Conservation (phyloP, 495 filamentous ascomycete genomes). For the Pyrenula aspistea region DNA sequence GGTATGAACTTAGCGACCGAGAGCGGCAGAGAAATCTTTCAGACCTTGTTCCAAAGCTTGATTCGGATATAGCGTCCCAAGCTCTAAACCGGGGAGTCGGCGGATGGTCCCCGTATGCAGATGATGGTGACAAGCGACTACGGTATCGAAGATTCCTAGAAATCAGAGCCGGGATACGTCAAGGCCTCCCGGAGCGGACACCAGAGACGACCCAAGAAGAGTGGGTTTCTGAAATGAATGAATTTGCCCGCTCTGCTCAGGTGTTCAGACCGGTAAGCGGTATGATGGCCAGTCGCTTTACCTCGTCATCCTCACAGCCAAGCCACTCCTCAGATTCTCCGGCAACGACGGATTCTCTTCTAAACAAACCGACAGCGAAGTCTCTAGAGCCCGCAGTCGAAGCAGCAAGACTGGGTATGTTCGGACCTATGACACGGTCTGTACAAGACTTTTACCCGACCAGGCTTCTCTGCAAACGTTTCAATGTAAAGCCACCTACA, state of each 20-base stretch:
- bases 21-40: constrained; percentile 48
- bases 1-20: constrained; percentile 43
- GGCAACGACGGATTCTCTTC: constrained; percentile 22
- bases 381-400: constrained; percentile 68
- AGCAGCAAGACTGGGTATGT: constrained; percentile 89
- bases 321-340: constrained; percentile 27
- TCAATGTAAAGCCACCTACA: constrained; percentile 67
- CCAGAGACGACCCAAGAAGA: constrained; percentile 52
- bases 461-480: constrained; percentile 81
- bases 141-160: constrained; percentile 78
- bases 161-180: constrained; percentile 53
- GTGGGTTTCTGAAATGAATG: constrained; percentile 67
- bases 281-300: constrained; percentile 87
- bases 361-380: constrained; percentile 48
- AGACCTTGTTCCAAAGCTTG: constrained; percentile 59
- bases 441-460: constrained; percentile 67
- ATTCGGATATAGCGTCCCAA: constrained; percentile 58
- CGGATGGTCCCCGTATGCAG: constrained; percentile 75
- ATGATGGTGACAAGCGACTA: constrained; percentile 63
- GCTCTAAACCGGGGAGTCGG: constrained; percentile 62
- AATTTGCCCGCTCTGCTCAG: constrained; percentile 79
- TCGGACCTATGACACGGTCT: constrained; percentile 71
- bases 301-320: constrained; percentile 46
- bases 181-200: constrained; percentile 45
- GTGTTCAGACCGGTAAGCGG: constrained; percentile 91